Evolutionary conservation across 2,329 filamentous ascomycete genomes (phyloP), one percentile per base, ranked within the genome.

Genomic region (Ramichloridium luteum): DNA sequence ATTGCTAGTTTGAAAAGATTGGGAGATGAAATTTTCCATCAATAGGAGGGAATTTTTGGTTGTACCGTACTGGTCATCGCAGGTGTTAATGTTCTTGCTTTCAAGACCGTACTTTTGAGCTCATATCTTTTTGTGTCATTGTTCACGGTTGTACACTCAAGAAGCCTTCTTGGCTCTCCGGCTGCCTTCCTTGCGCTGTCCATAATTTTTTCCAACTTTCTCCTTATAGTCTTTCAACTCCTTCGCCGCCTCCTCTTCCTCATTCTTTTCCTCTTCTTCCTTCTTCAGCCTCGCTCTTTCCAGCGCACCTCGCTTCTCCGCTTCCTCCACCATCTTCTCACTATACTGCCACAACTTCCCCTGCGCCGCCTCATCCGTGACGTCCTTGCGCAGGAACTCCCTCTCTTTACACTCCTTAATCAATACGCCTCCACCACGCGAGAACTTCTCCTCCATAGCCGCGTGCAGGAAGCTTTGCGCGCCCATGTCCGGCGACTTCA

Each of bases 311-410:
- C 79, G 73, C 61, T 82, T 92, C 58, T 96, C 86, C 10, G 78
- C 71, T 46, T 70, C 70, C 54, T 92, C 78, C 34, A 96, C 77
- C 41, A 92, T 72, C 51, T 74, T 74, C 49, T 93, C 86, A 51
- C 81, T 93, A 36, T 81, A 76, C 51, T 92, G 74, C 88, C 88
- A 98, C 11, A 98, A 63, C 54, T 77, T 73, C 68, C 92, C 85
- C 36, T 84, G 85, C 16, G 81, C 60, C 13, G 70, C 70, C 42
- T 92, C 85, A 50, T 93, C 80, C 42, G 70, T 27, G 6, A 94
- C 67, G 48, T 94, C 86, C 15, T 61, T 65, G 32, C 82, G 68
- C 15, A 77, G 68, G 54, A 74, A 79, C 40, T 79, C 72, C 12
- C 86, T 68, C 50, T 83, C 72, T 45, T 72, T 74, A 53, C 88